phyloP scores from a whole-genome alignment of 1,284 basidiomycete genomes.

The Apiotrichum sp. region DNA sequence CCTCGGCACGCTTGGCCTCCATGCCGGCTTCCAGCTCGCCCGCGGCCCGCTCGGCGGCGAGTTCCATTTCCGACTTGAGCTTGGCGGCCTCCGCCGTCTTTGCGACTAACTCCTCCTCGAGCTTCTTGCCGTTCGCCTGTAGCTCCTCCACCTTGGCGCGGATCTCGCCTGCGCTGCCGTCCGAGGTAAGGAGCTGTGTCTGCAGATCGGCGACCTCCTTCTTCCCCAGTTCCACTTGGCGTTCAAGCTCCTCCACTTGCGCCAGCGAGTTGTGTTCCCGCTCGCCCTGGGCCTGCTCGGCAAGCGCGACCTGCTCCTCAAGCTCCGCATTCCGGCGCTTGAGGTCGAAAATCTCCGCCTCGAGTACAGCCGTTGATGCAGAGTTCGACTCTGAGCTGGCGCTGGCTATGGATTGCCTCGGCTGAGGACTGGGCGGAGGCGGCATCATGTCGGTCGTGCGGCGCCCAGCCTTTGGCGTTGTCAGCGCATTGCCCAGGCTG shows the following conservation, averaged over 20 bases:
- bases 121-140: slow-evolving; percentile 26
- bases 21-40: slow-evolving; percentile 46
- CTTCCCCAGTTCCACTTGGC: slow-evolving; percentile 24
- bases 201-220: slow-evolving; percentile 31
- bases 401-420: slow-evolving; percentile 31
- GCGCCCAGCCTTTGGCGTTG: slow-evolving; percentile 40
- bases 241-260: slow-evolving; percentile 20
- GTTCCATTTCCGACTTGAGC: slow-evolving; percentile 36
- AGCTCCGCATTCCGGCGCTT: slow-evolving; percentile 33
- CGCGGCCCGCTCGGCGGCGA: slow-evolving; percentile 35
- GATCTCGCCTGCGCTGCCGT: slow-evolving; percentile 38
- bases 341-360: slow-evolving; percentile 39
- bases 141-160: slow-evolving; percentile 32
- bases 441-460: slow-evolving; percentile 42
- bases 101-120: slow-evolving; percentile 24
- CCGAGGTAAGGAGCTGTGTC: slow-evolving; percentile 28
- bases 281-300: slow-evolving; percentile 5
- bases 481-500: slow-evolving; percentile 34
- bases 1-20: slow-evolving; percentile 43
- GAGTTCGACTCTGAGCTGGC: neutral
- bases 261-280: slow-evolving; percentile 1
- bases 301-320: slow-evolving; percentile 19
- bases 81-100: slow-evolving; percentile 34
- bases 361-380: slow-evolving; percentile 23
- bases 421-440: slow-evolving; percentile 45